Evolutionary conservation across 257 asterid species (phyloP), one percentile per base, ranked within the genome.

Genomic region (Plantago ovata): DNA sequence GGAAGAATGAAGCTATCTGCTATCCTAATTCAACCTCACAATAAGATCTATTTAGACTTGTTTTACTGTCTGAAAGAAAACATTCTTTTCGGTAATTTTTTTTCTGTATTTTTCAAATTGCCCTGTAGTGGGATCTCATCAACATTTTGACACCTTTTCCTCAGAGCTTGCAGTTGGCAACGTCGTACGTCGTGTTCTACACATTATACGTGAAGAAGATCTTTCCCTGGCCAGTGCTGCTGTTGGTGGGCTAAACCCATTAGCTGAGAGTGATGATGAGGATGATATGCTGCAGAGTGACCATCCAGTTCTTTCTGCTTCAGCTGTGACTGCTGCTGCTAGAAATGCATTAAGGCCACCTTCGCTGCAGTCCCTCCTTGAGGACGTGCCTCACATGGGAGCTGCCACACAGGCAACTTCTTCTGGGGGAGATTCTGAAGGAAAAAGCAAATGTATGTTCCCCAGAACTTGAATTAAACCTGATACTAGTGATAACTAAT

Each of bases 381-480:
- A 93, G 84, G 98, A 81, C 75, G 43, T 74, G 48, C 97, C 98
- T 42, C 85, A 79, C 66, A 58, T 88, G 47, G 73, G 93, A 45
- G 79, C 95, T 59, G 80, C 68, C 48, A 84, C 79, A 65, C 82
- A 70, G 51, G 16, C 88, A 64, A 58, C 84, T 66, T 93, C 98
- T 71, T 93, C 98, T 40, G 97, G 89, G 33, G 98, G 98, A 36
- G 99, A 93, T 79, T 93, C 99, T 76, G 99, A 93, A 71, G 97
- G 96, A 70, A 82, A 79, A 81, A 93, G 94, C 75, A 93, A 84
- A 78, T 89, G 99, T 93, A 81, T 71, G 73, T 68, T 67, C 58
- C 61, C 44, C 61, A 60, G 51, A 23, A 22, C 19, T 32, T 14
- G 22, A 57, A 61, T 42, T 40, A 64, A 39, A 52, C 19, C 36